Evolutionary conservation across 2,329 filamentous ascomycete genomes (phyloP).

Genomic region (Colletotrichum aenigma): DNA sequence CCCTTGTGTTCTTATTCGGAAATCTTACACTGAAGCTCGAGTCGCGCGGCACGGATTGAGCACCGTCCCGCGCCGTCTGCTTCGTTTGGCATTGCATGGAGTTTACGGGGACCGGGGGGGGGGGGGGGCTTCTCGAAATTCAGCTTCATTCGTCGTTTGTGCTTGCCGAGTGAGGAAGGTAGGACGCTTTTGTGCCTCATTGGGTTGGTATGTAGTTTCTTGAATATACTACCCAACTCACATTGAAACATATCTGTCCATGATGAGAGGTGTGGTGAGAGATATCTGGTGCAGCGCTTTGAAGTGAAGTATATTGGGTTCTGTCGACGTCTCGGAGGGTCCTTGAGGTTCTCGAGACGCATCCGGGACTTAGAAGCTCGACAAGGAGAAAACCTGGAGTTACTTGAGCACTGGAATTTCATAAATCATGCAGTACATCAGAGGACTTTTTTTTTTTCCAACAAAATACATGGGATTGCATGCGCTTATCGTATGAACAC

Average conservation of each 20-base stretch:
- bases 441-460: no score
- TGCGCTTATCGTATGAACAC: conserved; percentile 19
- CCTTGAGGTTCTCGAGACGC: no score
- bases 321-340: no score
- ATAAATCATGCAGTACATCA: not conserved
- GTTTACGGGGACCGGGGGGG: not conserved
- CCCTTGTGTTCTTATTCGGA: not conserved
- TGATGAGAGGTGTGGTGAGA: not conserved
- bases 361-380: no score
- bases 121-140: not conserved
- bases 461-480: not conserved
- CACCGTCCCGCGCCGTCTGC: not conserved
- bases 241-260: not conserved
- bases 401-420: no score
- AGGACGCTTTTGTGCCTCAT: not conserved
- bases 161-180: not conserved
- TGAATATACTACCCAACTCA: not conserved
- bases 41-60: not conserved
- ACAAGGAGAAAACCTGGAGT: no score
- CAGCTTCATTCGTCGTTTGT: not conserved
- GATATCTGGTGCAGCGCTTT: no score
- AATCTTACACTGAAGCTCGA: not conserved
- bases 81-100: conserved; percentile 16
- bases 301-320: no score
- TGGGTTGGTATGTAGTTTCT: not conserved